Evolutionary conservation across 495 filamentous ascomycete genomes (phyloP).

Genomic region (Stereocaulon alpinum): DNA sequence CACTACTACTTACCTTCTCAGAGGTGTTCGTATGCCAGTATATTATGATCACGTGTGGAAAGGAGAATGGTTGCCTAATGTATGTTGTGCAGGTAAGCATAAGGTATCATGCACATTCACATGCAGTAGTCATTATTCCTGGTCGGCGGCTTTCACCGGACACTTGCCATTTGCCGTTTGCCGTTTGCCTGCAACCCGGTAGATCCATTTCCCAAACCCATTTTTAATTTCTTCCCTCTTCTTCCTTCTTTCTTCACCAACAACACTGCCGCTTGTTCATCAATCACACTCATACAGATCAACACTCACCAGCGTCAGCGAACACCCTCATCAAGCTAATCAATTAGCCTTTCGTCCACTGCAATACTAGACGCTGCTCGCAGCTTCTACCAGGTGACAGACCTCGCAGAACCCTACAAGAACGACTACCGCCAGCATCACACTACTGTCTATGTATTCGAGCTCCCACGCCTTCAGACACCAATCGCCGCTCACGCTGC

Average conservation of each 20-base stretch:
- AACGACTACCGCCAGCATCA: slow-evolving; percentile 10
- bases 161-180: not conserved
- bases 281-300: not conserved
- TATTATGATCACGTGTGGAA: too few species aligned
- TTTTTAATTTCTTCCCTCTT: slow-evolving; percentile 1
- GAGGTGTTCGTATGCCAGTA: too few species aligned
- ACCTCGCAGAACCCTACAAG: not conserved
- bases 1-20: too few species aligned
- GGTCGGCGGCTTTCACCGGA: not conserved
- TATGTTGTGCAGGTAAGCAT: not conserved
- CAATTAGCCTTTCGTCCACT: not conserved
- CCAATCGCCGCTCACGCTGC: slow-evolving; percentile 85
- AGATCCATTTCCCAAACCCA: not conserved
- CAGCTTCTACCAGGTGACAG: not conserved
- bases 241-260: not conserved
- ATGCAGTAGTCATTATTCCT: not conserved
- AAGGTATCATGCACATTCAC: not conserved
- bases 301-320: not conserved
- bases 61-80: not conserved
- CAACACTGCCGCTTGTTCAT: not conserved
- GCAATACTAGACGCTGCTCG: slow-evolving; percentile 1
- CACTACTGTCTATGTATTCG: slow-evolving; percentile 70
- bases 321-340: not conserved
- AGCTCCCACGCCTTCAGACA: slow-evolving; percentile 64
- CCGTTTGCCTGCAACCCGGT: not conserved